Evolutionary conservation across 2,329 filamentous ascomycete species (phyloP).

Genomic region (Eutypella sp.): DNA sequence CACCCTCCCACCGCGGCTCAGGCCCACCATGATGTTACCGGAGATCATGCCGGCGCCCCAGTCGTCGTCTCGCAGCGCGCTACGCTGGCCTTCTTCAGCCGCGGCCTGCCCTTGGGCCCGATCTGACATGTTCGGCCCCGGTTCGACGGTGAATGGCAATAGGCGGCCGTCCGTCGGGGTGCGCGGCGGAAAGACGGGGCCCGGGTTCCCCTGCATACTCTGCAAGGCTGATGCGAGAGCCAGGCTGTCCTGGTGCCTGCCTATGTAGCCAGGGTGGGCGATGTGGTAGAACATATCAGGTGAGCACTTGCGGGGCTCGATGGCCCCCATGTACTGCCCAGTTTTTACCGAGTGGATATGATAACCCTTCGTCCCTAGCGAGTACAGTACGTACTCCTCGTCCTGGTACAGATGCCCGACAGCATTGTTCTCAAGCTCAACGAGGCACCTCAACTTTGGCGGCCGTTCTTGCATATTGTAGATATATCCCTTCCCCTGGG

Average conservation of each 20-base stretch:
- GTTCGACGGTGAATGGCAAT: slow-evolving; percentile 20
- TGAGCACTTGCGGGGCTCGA: slow-evolving; percentile 32
- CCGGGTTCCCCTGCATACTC: neutral
- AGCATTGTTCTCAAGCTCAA: slow-evolving; percentile 35
- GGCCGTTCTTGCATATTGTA: slow-evolving; percentile 34
- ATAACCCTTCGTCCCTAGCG: slow-evolving; percentile 36
- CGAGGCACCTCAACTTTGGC: slow-evolving; percentile 27
- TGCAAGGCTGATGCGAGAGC: neutral
- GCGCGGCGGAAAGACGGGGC: slow-evolving; percentile 2
- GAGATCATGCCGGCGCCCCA: slow-evolving; percentile 42
- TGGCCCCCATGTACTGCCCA: slow-evolving; percentile 31
- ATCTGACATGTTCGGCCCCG: slow-evolving; percentile 3
- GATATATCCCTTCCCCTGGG: slow-evolving; percentile 37
- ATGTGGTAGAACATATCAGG: slow-evolving; percentile 24
- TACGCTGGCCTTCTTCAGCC: neutral
- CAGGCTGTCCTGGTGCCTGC: slow-evolving; percentile 1
- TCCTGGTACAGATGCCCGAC: slow-evolving; percentile 41
- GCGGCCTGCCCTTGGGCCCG: neutral
- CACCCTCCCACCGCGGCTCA: slow-evolving; percentile 36
- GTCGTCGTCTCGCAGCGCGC: slow-evolving; percentile 33
- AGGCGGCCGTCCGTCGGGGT: slow-evolving; percentile 20
- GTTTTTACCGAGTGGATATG: slow-evolving; percentile 35
- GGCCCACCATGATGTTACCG: slow-evolving; percentile 36
- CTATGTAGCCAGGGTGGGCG: slow-evolving; percentile 15
- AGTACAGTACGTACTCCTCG: slow-evolving; percentile 36